These are phyloP conservation scores for Yarrowia sp. DNA, from an alignment of 805 yeast species.

Conservation along the genomic window DNA sequence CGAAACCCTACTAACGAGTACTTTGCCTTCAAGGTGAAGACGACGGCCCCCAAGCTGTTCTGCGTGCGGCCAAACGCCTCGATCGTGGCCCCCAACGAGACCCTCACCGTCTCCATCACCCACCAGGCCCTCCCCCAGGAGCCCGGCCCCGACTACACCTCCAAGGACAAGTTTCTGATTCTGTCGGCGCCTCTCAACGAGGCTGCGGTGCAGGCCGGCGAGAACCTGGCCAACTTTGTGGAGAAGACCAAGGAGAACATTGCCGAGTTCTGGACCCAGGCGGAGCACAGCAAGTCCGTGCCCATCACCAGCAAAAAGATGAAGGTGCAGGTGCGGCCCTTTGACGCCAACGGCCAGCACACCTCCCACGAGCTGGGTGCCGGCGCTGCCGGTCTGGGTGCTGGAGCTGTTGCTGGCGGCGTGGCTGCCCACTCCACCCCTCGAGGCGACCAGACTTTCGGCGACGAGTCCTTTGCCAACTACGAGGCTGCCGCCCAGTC, in stretches of 20 bases:
- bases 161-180: slow-evolving; percentile 91
- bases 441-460: slow-evolving; percentile 40
- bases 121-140: slow-evolving; percentile 83
- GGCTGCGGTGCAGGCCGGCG: slow-evolving; percentile 24
- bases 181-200: slow-evolving; percentile 69
- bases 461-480: slow-evolving; percentile 40
- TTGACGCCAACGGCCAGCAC: slow-evolving; percentile 52
- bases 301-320: slow-evolving; percentile 66
- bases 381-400: slow-evolving; percentile 43
- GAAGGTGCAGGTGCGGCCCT: slow-evolving; percentile 54
- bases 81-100: slow-evolving; percentile 73
- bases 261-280: slow-evolving; percentile 39
- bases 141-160: slow-evolving; percentile 73
- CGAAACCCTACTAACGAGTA: slow-evolving; percentile 63
- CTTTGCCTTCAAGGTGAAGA: slow-evolving; percentile 93
- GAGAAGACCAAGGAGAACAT: slow-evolving; percentile 36
- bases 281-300: slow-evolving; percentile 45
- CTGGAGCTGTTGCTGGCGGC: slow-evolving; percentile 48
- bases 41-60: slow-evolving; percentile 94
- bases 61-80: slow-evolving; percentile 97
- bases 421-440: slow-evolving; percentile 40
- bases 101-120: slow-evolving; percentile 75
- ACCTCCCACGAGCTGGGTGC: slow-evolving; percentile 46
- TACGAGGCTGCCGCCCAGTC: slow-evolving; percentile 44
- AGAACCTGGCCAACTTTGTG: slow-evolving; percentile 16